Evolutionary conservation across 495 filamentous ascomycete genomes (phyloP).

Genomic region (Chaetomium cochliodes): DNA sequence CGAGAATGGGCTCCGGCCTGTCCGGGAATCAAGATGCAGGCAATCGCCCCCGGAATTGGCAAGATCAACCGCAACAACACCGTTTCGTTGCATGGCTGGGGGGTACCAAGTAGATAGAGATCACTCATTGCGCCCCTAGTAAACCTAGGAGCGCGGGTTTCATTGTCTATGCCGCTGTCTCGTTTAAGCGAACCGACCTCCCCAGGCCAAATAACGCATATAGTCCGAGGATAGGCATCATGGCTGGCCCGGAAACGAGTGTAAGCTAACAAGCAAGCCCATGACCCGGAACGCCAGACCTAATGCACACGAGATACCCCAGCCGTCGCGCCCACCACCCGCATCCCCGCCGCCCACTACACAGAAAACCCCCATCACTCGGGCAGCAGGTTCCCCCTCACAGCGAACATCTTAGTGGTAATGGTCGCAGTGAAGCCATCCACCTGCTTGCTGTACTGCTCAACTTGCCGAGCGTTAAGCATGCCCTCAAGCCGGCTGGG

Average conservation of each 20-base stretch:
- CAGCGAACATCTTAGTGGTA: constrained; percentile 97
- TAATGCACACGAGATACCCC: constrained; percentile 32
- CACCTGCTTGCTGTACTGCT: constrained; percentile 96
- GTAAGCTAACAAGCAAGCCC: constrained; percentile 30
- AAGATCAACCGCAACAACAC: not conserved
- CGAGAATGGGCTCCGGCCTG: not conserved
- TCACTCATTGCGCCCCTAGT: not conserved
- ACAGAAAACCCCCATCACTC: constrained; percentile 35
- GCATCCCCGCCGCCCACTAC: constrained; percentile 18
- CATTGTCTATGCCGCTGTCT: not conserved
- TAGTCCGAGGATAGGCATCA: constrained; percentile 17
- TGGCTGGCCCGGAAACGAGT: constrained; percentile 23
- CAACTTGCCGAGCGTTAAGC: constrained; percentile 90
- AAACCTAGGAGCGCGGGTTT: not conserved
- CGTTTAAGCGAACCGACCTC: not conserved
- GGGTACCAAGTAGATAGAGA: too few species aligned
- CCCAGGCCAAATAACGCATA: not conserved
- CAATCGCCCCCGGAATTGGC: not conserved
- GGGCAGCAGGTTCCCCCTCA: constrained; percentile 67
- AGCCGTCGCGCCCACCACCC: constrained; percentile 14
- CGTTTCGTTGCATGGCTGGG: not conserved
- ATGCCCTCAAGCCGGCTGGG: constrained; percentile 88
- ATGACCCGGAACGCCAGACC: constrained; percentile 38
- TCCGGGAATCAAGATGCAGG: not conserved
- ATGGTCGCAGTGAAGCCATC: constrained; percentile 93